Evolutionary conservation across 768 basidiomycete species (phyloP).

Genomic region (Cyathus striatus): DNA sequence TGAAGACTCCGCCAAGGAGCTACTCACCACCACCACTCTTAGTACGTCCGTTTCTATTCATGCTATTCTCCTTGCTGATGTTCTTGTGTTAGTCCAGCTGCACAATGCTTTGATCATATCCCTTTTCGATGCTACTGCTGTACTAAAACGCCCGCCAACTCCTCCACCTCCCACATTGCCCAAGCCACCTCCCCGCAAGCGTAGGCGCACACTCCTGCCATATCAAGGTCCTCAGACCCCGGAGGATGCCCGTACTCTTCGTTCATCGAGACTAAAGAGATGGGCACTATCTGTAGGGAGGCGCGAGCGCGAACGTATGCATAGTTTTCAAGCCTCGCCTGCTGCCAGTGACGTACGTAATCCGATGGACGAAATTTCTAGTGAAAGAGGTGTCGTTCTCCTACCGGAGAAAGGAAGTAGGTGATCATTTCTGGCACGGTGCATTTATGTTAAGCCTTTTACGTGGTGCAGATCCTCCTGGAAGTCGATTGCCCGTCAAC

Average conservation of each 20-base stretch:
- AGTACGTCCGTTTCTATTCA: constrained; percentile 12
- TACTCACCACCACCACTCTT: constrained; percentile 55
- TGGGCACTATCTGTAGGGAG: constrained; percentile 72
- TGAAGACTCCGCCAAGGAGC: constrained; percentile 61
- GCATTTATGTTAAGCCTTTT: not conserved
- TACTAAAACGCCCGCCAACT: constrained; percentile 61
- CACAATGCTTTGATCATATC: constrained; percentile 85
- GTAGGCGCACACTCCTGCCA: constrained; percentile 65
- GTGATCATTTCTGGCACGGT: constrained; percentile 9
- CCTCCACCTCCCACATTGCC: constrained; percentile 59
- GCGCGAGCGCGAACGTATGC: constrained; percentile 71
- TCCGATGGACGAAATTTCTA: constrained; percentile 62
- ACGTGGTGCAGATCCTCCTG: constrained; percentile 50
- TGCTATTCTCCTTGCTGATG: not conserved
- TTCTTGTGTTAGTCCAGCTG: constrained; percentile 50
- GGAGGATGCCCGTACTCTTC: constrained; percentile 48
- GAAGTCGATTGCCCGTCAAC: constrained; percentile 66
- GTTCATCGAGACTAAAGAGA: constrained; percentile 63
- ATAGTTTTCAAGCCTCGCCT: constrained; percentile 36
- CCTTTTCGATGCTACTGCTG: constrained; percentile 70
- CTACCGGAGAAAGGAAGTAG: constrained; percentile 63
- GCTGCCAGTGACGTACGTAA: constrained; percentile 34
- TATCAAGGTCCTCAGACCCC: constrained; percentile 61
- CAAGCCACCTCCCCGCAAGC: constrained; percentile 59
- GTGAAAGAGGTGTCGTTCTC: constrained; percentile 63